Evolutionary conservation across 441 rosid genomes (phyloP), one percentile per base, ranked within the genome.

Genomic region (Manihot esculenta): DNA sequence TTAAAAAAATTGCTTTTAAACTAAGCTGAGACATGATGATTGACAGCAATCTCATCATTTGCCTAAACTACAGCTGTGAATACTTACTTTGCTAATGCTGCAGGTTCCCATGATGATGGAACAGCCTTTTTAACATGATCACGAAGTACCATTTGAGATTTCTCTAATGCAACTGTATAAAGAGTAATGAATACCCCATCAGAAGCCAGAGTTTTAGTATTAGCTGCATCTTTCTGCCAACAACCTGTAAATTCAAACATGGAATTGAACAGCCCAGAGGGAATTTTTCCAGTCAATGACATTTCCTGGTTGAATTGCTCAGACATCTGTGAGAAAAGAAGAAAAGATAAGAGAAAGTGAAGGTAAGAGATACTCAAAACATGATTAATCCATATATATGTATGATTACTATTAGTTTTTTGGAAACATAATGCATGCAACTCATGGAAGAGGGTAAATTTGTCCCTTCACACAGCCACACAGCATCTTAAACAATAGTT

Each of bases 201-300:
- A 70, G 93, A 95, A 60, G 98, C 90, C 64, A 95, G 97, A 79
- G 88, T 84, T 79, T 95, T 95, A 18, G 95, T 89, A 77, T 77
- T 87, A 62, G 92, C 93, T 24, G 94, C 97, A 79, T 95, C 99
- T 75, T 89, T 95, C 81, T 91, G 92, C 99, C 98, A 95, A 77
- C 87, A 83, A 71, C 93, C 83, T 5, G 96, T 85, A 78, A 88
- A 95, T 47, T 89, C 96, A 67, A 89, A 95, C 99, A 91, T 89
- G 10, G 90, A 67, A 78, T 95, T 93, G 82, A 95, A 95, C 59
- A 86, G 86, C 62, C 99, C 99, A 0, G 98, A 91, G 1, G 99
- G 99, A 72, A 95, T 91, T 87, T 93, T 93, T 62, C 99, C 99
- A 44, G 90, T 86, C 76, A 91, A 70, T 74, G 95, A 88, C 73